phyloP scores from a whole-genome alignment of 2,329 filamentous ascomycete species.

The Cryoendolithus antarcticus region DNA sequence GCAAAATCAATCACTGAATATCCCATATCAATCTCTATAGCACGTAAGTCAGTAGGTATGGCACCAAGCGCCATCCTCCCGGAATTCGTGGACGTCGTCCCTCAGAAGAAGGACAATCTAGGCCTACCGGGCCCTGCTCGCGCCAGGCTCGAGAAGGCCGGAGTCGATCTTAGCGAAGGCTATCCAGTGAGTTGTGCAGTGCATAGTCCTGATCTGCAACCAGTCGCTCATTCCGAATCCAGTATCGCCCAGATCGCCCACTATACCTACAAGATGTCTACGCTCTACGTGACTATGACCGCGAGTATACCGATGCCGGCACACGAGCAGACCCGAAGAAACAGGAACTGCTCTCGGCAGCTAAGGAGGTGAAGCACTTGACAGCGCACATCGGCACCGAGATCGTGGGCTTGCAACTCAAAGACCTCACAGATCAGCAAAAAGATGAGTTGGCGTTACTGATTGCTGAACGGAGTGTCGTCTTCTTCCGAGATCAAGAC shows the following conservation, averaged over 20 bases:
- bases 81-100: constrained; percentile 48
- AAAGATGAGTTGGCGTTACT: constrained; percentile 50
- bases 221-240: neutral
- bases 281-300: constrained; percentile 47
- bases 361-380: constrained; percentile 50
- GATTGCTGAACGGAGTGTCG: constrained; percentile 52
- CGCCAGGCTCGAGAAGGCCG: constrained; percentile 52
- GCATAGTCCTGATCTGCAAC: too few species aligned
- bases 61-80: constrained; percentile 12
- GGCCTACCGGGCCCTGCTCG: constrained; percentile 46
- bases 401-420: constrained; percentile 51
- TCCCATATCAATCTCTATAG: too few species aligned
- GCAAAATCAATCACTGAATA: too few species aligned
- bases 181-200: constrained; percentile 37
- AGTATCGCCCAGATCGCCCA: constrained; percentile 52
- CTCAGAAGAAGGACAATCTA: constrained; percentile 52
- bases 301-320: constrained; percentile 47
- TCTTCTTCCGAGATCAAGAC: constrained; percentile 54
- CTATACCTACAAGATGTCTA: constrained; percentile 59
- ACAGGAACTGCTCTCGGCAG: constrained; percentile 47
- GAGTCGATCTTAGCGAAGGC: constrained; percentile 55
- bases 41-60: constrained; percentile 6
- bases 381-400: constrained; percentile 53
- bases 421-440: constrained; percentile 47
- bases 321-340: constrained; percentile 53